Conservation (phyloP, 2,329 filamentous ascomycete genomes). For the Colletotrichum echinochloae region DNA sequence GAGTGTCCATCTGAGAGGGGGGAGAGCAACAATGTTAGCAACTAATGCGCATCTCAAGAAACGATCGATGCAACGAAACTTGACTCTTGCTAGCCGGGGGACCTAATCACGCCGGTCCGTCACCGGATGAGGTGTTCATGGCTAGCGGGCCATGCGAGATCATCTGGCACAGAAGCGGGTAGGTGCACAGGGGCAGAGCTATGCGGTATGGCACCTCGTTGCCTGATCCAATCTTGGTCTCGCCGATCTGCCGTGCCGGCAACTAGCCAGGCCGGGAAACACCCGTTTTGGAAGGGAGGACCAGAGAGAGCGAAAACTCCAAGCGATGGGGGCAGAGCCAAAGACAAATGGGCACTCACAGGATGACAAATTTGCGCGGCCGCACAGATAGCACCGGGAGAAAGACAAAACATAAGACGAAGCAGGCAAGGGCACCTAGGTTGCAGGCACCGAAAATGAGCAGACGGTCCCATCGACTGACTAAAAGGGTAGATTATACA, state of each 20-base stretch:
- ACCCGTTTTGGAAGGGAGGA: not conserved
- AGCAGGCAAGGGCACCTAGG: conserved; percentile 88
- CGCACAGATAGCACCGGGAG: conserved; percentile 84
- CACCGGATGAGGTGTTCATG: conserved; percentile 27
- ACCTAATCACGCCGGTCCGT: conserved; percentile 28
- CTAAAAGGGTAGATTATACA: conserved; percentile 62
- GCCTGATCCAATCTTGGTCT: not conserved
- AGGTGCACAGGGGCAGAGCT: conserved; percentile 48
- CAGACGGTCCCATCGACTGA: conserved; percentile 96
- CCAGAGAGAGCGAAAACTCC: not conserved
- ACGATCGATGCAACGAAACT: not conserved
- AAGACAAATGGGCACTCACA: conserved; percentile 75
- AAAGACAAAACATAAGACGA: conserved; percentile 91
- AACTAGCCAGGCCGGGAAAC: conserved; percentile 12
- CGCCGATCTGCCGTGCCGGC: conserved; percentile 32
- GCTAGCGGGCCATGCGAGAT: conserved; percentile 44
- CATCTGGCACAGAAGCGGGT: conserved; percentile 50
- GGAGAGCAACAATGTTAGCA: conserved; percentile 47
- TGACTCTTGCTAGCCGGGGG: not conserved
- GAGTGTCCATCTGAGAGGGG: conserved; percentile 83
- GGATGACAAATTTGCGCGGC: conserved; percentile 93
- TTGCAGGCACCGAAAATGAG: conserved; percentile 94
- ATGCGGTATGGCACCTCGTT: conserved; percentile 10
- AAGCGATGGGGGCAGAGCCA: conserved; percentile 8
- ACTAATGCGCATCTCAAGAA: not conserved